phyloP scores from a whole-genome alignment of 306 rosid species.

The Cicer bijugum region DNA sequence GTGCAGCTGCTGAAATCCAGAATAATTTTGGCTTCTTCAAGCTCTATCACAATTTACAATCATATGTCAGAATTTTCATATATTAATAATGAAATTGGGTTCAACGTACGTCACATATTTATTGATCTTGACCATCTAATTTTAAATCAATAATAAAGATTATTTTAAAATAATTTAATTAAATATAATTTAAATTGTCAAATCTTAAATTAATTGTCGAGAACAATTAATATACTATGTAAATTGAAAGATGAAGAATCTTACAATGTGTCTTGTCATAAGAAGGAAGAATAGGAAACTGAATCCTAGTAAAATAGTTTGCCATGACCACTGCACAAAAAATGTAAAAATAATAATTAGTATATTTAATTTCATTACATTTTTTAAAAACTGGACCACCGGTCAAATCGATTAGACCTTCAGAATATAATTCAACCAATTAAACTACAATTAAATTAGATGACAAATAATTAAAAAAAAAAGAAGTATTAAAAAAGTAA shows the following conservation, averaged over 20 bases:
- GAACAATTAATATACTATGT: background rate
- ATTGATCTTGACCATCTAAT: background rate
- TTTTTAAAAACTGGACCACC: too few species aligned
- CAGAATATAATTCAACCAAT: too few species aligned
- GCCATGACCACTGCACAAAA: constrained; percentile 93
- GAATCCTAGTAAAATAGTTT: constrained; percentile 75
- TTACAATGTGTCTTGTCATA: constrained; percentile 80
- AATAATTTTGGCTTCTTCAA: constrained; percentile 79
- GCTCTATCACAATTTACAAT: constrained; percentile 65
- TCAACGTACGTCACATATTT: background rate
- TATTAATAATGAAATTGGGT: background rate
- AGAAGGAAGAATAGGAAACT: constrained; percentile 69
- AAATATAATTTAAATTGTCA: background rate
- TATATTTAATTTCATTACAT: too few species aligned
- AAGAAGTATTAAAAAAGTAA: too few species aligned
- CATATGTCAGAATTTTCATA: constrained; percentile 32
- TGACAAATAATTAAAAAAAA: too few species aligned
- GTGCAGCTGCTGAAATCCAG: constrained; percentile 95
- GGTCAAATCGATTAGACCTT: too few species aligned
- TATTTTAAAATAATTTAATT: background rate
- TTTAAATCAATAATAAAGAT: background rate
- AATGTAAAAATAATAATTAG: too few species aligned
- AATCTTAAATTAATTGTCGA: background rate
- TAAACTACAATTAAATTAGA: too few species aligned
- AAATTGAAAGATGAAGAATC: constrained; percentile 38